A percentile compares a stretch with the other conserved stretches of the same genome.
Evolutionary conservation across 768 basidiomycete species (phyloP).

Genomic region (Lactifluus piperatus): DNA sequence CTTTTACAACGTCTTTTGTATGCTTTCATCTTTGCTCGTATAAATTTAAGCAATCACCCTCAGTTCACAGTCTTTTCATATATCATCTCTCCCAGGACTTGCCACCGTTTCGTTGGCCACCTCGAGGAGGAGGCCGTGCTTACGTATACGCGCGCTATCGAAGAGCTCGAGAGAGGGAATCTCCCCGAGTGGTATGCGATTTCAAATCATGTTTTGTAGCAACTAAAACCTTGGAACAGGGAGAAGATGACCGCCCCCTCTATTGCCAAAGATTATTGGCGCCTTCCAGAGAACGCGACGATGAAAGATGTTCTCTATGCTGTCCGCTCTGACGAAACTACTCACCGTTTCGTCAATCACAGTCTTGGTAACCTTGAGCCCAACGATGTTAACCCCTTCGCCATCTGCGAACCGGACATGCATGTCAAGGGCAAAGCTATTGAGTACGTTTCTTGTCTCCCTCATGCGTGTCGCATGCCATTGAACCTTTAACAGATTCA

Average conservation of each 20-base stretch:
- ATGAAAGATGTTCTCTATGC: conserved; percentile 86
- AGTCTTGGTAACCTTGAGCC: conserved; percentile 80
- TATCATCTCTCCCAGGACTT: conserved; percentile 60
- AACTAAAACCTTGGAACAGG: conserved; percentile 31
- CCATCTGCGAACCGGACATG: conserved; percentile 84
- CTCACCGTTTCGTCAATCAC: conserved; percentile 94
- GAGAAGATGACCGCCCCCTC: conserved; percentile 63
- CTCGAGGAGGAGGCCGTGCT: conserved; percentile 93
- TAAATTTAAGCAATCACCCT: neutral
- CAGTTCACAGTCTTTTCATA: conserved; percentile 56
- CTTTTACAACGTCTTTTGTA: conserved; percentile 84
- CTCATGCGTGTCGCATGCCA: conserved; percentile 4
- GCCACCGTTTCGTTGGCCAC: conserved; percentile 87
- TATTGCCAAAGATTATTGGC: conserved; percentile 96
- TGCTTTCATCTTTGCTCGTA: conserved; percentile 18
- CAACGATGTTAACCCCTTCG: conserved; percentile 83
- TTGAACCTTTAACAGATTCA: conserved; percentile 7
- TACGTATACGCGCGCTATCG: conserved; percentile 82
- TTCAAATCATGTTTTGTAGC: neutral
- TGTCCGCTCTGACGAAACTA: conserved; percentile 87
- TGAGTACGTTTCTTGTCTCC: conserved; percentile 36
- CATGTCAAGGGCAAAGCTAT: conserved; percentile 66
- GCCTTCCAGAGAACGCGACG: conserved; percentile 60
- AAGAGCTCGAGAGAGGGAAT: conserved; percentile 72
- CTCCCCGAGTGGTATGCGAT: conserved; percentile 65